A percentile compares a stretch with the other conserved stretches of the same genome.
phyloP scores from a whole-genome alignment of 495 filamentous ascomycete genomes.

The Penicillium bovifimosum region DNA sequence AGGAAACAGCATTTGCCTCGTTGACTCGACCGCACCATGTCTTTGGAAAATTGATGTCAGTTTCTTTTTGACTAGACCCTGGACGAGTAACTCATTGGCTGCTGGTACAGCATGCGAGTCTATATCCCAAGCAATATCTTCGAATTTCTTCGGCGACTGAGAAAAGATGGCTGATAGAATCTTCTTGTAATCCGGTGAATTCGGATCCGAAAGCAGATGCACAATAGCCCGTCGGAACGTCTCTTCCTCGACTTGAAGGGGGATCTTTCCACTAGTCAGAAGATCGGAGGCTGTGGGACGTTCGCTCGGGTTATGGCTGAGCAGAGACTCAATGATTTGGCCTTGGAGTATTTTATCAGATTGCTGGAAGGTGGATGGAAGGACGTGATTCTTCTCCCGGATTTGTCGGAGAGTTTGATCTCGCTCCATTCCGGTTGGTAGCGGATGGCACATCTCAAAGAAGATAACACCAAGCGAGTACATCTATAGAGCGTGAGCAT shows the following conservation, averaged over 20 bases:
- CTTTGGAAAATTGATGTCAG: conserved; percentile 77
- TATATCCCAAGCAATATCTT: conserved; percentile 86
- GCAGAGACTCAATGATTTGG: conserved; percentile 70
- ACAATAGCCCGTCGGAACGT: conserved; percentile 76
- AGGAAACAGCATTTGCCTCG: conserved; percentile 71
- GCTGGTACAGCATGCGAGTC: conserved; percentile 47
- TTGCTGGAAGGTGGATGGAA: conserved; percentile 72
- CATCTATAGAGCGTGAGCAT: conserved; percentile 54
- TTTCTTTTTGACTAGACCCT: conserved; percentile 68
- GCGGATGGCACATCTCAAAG: conserved; percentile 90
- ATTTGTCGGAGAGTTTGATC: conserved; percentile 67
- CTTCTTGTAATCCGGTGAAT: conserved; percentile 83
- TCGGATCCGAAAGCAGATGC: conserved; percentile 66
- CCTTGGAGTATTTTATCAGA: conserved; percentile 67
- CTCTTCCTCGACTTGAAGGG: conserved; percentile 87
- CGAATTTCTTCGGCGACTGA: conserved; percentile 63
- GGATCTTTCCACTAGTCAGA: conserved; percentile 79
- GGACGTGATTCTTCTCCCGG: conserved; percentile 56
- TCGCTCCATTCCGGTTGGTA: conserved; percentile 84
- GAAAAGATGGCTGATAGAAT: conserved; percentile 81
- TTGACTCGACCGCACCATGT: conserved; percentile 82
- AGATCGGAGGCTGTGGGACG: conserved; percentile 84
- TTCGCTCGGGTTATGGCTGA: conserved; percentile 73
- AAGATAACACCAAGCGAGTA: conserved; percentile 96
- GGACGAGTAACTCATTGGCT: conserved; percentile 63